Conservation (phyloP, 2,329 filamentous ascomycete species). For the Penicillium occitanis region DNA sequence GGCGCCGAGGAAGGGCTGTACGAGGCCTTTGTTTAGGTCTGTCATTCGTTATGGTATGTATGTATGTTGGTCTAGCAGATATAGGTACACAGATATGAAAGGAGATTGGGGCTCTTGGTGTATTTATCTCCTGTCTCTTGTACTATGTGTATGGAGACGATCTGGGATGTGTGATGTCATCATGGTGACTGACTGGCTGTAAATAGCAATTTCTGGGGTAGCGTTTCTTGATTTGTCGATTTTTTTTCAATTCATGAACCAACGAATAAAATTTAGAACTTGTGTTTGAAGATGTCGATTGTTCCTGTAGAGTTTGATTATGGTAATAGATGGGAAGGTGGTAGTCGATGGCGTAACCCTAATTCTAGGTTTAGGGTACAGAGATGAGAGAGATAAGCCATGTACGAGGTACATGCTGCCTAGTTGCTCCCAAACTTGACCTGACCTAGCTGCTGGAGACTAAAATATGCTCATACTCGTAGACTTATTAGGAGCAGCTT, state of each 20-base stretch:
- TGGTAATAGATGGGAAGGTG: background rate
- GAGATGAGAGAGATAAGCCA: background rate
- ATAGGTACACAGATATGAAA: background rate
- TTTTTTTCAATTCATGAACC: background rate
- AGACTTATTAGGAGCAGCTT: background rate
- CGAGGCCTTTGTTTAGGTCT: slow-evolving; percentile 21
- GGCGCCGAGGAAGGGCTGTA: slow-evolving; percentile 50
- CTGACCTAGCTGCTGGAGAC: background rate
- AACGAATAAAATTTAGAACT: background rate
- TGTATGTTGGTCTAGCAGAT: background rate
- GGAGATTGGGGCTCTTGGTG: background rate
- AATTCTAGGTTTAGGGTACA: background rate
- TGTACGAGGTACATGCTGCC: background rate
- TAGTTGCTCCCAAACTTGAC: background rate
- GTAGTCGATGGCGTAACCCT: background rate
- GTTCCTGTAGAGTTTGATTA: background rate
- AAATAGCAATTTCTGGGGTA: background rate
- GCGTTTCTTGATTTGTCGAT: background rate
- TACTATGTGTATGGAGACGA: too few species aligned
- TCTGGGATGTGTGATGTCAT: slow-evolving; percentile 17
- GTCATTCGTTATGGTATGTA: slow-evolving; percentile 4
- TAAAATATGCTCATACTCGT: background rate
- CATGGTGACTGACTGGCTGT: slow-evolving; percentile 3
- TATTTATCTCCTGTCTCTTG: background rate
- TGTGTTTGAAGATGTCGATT: background rate